Evolutionary conservation across 164 flowering plant genomes (phyloP).

Genomic region (Vitis rupestris): DNA sequence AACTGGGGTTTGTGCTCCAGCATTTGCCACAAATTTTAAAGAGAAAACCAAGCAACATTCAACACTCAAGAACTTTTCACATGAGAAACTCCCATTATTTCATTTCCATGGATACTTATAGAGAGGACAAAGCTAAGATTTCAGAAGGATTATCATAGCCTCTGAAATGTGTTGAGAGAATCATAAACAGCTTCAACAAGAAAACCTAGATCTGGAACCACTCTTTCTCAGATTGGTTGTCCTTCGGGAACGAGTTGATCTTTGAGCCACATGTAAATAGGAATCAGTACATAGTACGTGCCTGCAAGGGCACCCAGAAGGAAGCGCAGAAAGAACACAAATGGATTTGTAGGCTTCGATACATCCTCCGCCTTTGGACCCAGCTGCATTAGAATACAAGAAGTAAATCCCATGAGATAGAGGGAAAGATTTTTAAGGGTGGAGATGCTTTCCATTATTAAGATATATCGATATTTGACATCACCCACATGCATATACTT

Average conservation of each 20-base stretch:
- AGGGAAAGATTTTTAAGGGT: background rate
- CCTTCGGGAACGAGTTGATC: conserved; percentile 85
- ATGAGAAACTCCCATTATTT: too few species aligned
- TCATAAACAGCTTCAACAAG: background rate
- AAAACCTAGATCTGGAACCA: background rate
- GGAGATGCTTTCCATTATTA: too few species aligned
- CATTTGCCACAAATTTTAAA: too few species aligned
- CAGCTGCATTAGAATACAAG: conserved; percentile 32
- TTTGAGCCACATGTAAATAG: conserved; percentile 97
- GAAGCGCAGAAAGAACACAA: conserved; percentile 52
- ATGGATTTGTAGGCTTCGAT: conserved; percentile 38
- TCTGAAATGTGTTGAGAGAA: background rate
- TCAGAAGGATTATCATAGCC: too few species aligned
- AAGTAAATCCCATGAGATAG: background rate
- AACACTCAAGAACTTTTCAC: too few species aligned
- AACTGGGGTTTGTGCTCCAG: too few species aligned
- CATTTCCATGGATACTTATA: too few species aligned
- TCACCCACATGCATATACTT: background rate
- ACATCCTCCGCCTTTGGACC: conserved; percentile 52
- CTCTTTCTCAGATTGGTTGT: conserved; percentile 52
- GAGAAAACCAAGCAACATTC: too few species aligned
- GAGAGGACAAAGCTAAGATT: too few species aligned
- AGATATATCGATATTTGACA: too few species aligned
- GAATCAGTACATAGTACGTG: conserved; percentile 73
- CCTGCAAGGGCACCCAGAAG: conserved; percentile 72